Base-by-base conservation (phyloP, 345 rosid species). In the Gossypium raimondii region DNA sequence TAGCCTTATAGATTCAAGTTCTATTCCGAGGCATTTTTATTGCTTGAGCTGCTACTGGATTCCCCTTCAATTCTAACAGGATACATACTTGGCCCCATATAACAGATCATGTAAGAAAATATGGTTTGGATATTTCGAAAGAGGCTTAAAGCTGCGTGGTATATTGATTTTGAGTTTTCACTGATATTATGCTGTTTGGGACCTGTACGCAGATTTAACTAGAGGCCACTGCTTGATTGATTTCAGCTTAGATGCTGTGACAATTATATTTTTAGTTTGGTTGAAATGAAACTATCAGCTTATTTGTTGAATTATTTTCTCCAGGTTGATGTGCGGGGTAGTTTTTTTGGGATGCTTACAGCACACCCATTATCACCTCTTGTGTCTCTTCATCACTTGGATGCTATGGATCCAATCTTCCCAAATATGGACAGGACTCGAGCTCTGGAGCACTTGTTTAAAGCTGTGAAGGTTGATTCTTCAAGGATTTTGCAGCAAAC, bases 371-470 rank as follows among this genome's bases (percentile, higher is more conserved):
- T 91, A 64, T 86, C 95, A 27, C 93, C 91, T 13, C 78, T 92
- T 81, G 71, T 89, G 58, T 94, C 98, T 7, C 95, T 94, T 76
- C 98, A 92, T 84, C 98, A 94, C 78, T 77, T 92, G 83, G 98
- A 94, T 68, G 92, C 88, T 29, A 87, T 84, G 67, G 88, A 92
- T 61, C 90, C 98, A 4, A 76, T 92, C 52, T 94, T 92, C 83
- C 98, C 98, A 4, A 75, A 80, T 61, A 83, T 73, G 85, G 89
- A 76, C 79, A 86, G 72, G 80, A 80, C 81, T 17, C 81, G 85
- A 72, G 92, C 93, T 0, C 20, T 87, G 78, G 81, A 79, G 34
- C 91, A 78, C 79, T 88, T 94, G 70, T 85, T 92, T 48, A 52
- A 76, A 22, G 93, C 97, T 63, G 88, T 85, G 60, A 82, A 76